Conservation (phyloP, 2,329 filamentous ascomycete genomes). For the Pseudohalonectria lignicola region DNA sequence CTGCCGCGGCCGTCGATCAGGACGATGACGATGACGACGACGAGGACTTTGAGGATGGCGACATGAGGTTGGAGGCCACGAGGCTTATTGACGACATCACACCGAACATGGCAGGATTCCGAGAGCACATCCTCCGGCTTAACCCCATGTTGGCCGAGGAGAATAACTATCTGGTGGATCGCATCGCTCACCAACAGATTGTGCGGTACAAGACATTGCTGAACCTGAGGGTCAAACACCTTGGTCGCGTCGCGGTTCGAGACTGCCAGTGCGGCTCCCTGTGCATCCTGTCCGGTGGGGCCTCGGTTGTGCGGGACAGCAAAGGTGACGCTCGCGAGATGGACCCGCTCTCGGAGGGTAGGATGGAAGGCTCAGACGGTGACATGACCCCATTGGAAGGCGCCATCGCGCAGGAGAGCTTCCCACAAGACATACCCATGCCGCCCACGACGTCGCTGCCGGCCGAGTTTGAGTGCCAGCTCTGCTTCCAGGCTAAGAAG, state of each 20-base stretch:
- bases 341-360: slow-evolving; percentile 42
- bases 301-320: slow-evolving; percentile 48
- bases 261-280: slow-evolving; percentile 50
- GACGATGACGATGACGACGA: slow-evolving; percentile 52
- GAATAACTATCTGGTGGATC: slow-evolving; percentile 58
- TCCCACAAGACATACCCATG: slow-evolving; percentile 70
- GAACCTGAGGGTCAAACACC: slow-evolving; percentile 59
- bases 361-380: slow-evolving; percentile 48
- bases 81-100: slow-evolving; percentile 56
- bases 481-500: slow-evolving; percentile 78
- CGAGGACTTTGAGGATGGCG: slow-evolving; percentile 42
- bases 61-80: slow-evolving; percentile 49
- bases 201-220: slow-evolving; percentile 70
- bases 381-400: slow-evolving; percentile 61
- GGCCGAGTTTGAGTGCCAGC: slow-evolving; percentile 78
- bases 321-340: slow-evolving; percentile 47
- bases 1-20: slow-evolving; percentile 18
- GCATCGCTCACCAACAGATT: slow-evolving; percentile 72
- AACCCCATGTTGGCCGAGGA: slow-evolving; percentile 57
- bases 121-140: slow-evolving; percentile 57
- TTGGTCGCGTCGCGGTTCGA: slow-evolving; percentile 38
- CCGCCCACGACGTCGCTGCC: slow-evolving; percentile 69
- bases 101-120: slow-evolving; percentile 67
- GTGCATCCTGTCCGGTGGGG: slow-evolving; percentile 59
- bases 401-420: slow-evolving; percentile 59